A percentile compares a stretch with the other conserved stretches of the same genome.
Evolutionary conservation across 139 green algal genomes (phyloP).

Genomic region (Chlamydomonas schloesseri): DNA sequence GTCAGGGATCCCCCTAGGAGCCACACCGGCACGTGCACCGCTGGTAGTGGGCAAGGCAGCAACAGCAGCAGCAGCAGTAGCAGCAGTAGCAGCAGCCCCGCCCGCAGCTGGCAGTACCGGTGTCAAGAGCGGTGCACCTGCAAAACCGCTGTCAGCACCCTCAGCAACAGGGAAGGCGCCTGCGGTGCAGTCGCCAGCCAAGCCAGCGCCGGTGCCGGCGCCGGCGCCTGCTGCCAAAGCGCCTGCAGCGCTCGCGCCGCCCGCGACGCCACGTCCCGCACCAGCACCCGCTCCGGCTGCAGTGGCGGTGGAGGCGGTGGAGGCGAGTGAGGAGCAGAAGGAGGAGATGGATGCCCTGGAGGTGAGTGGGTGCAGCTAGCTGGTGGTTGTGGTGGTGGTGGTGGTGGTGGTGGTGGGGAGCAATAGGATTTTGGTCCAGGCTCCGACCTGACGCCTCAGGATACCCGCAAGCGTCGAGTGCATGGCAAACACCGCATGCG

Average conservation of each 20-base stretch:
- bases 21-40: neutral
- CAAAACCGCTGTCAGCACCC: neutral
- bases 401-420: too few species aligned
- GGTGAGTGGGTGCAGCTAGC: neutral
- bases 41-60: neutral
- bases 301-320: conserved; percentile 19
- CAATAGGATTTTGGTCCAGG: too few species aligned
- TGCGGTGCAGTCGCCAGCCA: neutral
- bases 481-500: too few species aligned
- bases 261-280: neutral
- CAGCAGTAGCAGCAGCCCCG: conserved; percentile 10
- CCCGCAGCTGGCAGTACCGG: too few species aligned
- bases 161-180: neutral
- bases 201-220: neutral
- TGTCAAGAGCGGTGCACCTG: neutral
- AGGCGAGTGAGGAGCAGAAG: conserved; percentile 53
- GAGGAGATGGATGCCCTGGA: conserved; percentile 68
- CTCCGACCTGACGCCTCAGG: too few species aligned
- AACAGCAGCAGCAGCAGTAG: neutral
- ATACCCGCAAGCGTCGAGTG: too few species aligned
- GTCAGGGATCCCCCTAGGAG: neutral
- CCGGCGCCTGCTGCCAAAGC: neutral
- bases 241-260: neutral
- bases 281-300: conserved; percentile 11
- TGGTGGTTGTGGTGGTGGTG: too few species aligned